These are phyloP conservation scores for Globisporangium barbulae DNA, from an alignment of 352 stramenopile genomes.

Conservation along the genomic window DNA sequence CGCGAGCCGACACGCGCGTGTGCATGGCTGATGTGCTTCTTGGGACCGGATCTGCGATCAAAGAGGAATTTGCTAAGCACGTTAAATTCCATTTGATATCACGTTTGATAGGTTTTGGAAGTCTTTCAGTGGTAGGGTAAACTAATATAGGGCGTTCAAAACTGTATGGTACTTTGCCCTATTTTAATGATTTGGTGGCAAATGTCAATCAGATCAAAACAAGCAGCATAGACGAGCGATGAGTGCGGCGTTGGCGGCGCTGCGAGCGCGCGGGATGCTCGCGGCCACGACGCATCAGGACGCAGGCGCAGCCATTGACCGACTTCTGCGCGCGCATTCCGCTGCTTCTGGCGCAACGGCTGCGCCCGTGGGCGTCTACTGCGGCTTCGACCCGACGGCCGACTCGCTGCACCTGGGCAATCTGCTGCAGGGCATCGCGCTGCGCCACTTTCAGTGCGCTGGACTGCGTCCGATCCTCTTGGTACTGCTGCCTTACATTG, in stretches of 20 bases:
- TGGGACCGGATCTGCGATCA: no score
- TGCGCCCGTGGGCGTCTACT: conserved; percentile 62
- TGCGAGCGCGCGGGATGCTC: conserved; percentile 71
- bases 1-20: no score
- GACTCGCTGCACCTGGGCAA: conserved; percentile 91
- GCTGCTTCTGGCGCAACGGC: background rate
- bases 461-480: conserved; percentile 90
- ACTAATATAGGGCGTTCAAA: no score
- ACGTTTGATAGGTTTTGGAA: no score
- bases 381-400: conserved; percentile 91
- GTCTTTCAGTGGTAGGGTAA: no score
- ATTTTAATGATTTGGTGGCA: no score
- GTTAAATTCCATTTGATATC: no score
- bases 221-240: conserved; percentile 26
- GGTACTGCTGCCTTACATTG: conserved; percentile 15
- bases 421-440: conserved; percentile 79
- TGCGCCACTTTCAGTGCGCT: conserved; percentile 86
- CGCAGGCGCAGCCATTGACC: conserved; percentile 50
- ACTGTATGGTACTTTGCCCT: no score
- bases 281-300: conserved; percentile 69
- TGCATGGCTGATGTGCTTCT: no score
- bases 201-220: background rate
- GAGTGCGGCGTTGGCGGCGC: conserved; percentile 60
- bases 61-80: no score
- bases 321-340: conserved; percentile 23